Base-by-base conservation (phyloP, 2,329 filamentous ascomycete species). In the Monascus ruber region DNA sequence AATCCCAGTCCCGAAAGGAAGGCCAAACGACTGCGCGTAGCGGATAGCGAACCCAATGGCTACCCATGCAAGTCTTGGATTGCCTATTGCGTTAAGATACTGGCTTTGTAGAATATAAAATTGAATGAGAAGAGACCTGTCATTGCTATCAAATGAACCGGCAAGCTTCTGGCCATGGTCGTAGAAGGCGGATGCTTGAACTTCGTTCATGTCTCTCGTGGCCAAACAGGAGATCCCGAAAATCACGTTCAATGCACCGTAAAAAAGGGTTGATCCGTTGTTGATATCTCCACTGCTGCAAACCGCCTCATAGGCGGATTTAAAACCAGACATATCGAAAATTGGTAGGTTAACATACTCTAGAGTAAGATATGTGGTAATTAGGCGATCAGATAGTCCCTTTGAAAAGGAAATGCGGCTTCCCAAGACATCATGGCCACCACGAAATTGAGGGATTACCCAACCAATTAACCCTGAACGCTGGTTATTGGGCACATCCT, bases 331-430 rank as follows among this genome's bases (percentile, higher is more conserved):
- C 11, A 51, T 41, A 27, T 51, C 42, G 26, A 55, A 46, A 6
- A 55, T 47, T 1, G 52, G 52, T 24, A 54, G 33, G 32, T 51
- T 50, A n/a, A 50, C 50, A 40, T 50, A 52, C 41, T 55, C 51
- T 11, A 45, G 47, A 6, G 42, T 45, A 24, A 55, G 34, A 26
- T 55, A 55, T 3, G 35, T 37, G 4, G 40, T 37, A 7, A 55
- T 29, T 8, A 49, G 38, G 26, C 29, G 39, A 35, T 54, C 50
- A 7, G 45, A 40, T 29, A 43, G 17, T 6, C 45, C 35, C 5
- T 45, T 48, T 11, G 44, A 33, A 11, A 50, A 39, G 31, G 46
- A 40, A 24, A 31, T 26, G 3, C 17, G 17, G 17, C 17, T 17
- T 17, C 17, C 17, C 17, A 17, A 17, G 17, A 17, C 17, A 17